These are phyloP conservation scores for Leucoagaricus sp. DNA, from an alignment of 1,284 basidiomycete genomes.

Conservation along the genomic window DNA sequence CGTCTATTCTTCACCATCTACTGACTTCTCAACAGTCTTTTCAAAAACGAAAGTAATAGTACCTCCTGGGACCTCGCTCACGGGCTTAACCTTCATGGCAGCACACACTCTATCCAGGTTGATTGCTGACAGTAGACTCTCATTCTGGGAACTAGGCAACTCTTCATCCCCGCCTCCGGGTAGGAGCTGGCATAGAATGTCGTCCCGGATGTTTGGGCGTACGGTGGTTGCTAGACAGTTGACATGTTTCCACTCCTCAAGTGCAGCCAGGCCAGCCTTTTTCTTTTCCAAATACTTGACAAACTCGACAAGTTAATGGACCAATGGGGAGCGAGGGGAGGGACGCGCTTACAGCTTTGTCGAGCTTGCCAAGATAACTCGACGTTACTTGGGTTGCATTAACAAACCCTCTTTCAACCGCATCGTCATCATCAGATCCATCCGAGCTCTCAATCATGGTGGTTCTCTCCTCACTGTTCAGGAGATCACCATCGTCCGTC, in stretches of 20 bases:
- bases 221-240: constrained; percentile 58
- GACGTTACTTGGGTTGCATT: constrained; percentile 70
- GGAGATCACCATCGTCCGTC: background rate
- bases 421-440: constrained; percentile 26
- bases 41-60: constrained; percentile 75
- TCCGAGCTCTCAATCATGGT: constrained; percentile 15
- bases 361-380: constrained; percentile 47
- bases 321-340: background rate
- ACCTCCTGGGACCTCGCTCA: constrained; percentile 60
- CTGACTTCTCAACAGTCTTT: constrained; percentile 30
- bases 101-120: constrained; percentile 46
- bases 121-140: constrained; percentile 40
- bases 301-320: constrained; percentile 14
- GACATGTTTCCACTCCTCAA: constrained; percentile 90
- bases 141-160: constrained; percentile 16
- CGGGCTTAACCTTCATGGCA: constrained; percentile 34
- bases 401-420: constrained; percentile 63
- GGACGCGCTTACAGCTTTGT: constrained; percentile 50
- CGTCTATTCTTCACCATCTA: background rate
- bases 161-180: constrained; percentile 23
- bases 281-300: constrained; percentile 70
- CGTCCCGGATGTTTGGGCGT: constrained; percentile 57
- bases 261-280: constrained; percentile 75
- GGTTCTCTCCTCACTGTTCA: too few relatives aligned
- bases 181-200: constrained; percentile 58